Evolutionary conservation across 1,284 basidiomycete species (phyloP).

Genomic region (Tranzscheliella williamsii): DNA sequence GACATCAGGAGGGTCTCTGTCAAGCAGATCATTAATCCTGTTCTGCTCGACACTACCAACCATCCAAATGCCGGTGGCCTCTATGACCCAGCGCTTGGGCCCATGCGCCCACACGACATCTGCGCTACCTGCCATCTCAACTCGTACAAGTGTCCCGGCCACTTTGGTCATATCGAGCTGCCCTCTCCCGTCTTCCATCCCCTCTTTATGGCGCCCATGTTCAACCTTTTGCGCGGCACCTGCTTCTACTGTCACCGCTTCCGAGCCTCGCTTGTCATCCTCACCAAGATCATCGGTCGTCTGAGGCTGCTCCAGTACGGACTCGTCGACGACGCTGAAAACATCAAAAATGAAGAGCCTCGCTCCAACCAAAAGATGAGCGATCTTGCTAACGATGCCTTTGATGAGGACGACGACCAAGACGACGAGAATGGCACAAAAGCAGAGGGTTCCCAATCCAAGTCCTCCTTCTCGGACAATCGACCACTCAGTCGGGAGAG

Average conservation of each 20-base stretch:
- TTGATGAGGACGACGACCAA: conserved; percentile 32
- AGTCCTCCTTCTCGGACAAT: conserved; percentile 8
- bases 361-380: conserved; percentile 8
- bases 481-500: conserved; percentile 54
- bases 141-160: conserved; percentile 93
- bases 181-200: conserved; percentile 95
- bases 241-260: conserved; percentile 96
- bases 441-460: neutral
- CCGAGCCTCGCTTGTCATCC: conserved; percentile 72
- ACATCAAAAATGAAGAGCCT: conserved; percentile 63
- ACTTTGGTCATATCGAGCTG: conserved; percentile 98
- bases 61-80: conserved; percentile 88
- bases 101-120: conserved; percentile 69
- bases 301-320: conserved; percentile 88
- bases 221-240: conserved; percentile 81
- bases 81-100: conserved; percentile 93
- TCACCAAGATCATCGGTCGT: conserved; percentile 73
- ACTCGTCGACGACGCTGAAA: conserved; percentile 78
- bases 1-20: conserved; percentile 93
- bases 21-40: conserved; percentile 91
- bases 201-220: conserved; percentile 91
- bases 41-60: conserved; percentile 90
- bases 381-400: conserved; percentile 16
- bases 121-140: conserved; percentile 90
- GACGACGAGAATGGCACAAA: conserved; percentile 47